Evolutionary conservation across 225 moss, liverwort and hornwort species (phyloP).

Genomic region (Sphagnum contortum): DNA sequence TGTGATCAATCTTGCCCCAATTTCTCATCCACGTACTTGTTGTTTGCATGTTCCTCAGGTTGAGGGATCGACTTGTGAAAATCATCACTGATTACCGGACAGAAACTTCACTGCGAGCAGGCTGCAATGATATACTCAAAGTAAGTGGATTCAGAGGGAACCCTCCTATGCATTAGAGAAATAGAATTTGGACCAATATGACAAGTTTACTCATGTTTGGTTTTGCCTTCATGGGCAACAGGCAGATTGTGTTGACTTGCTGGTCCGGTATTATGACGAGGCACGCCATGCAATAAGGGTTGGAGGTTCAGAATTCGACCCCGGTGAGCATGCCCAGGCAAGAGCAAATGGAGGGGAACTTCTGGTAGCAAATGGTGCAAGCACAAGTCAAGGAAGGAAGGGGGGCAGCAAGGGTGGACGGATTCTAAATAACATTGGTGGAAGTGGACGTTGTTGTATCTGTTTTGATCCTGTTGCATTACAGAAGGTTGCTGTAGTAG

Average conservation of each 20-base stretch:
- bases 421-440: constrained; percentile 62
- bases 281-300: constrained; percentile 94
- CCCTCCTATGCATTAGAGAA: no score
- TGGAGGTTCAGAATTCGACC: constrained; percentile 56
- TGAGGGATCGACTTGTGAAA: constrained; percentile 85
- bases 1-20: no score
- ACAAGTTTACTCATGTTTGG: no score
- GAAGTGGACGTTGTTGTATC: constrained; percentile 92
- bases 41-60: constrained; percentile 22
- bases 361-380: constrained; percentile 12
- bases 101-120: constrained; percentile 81
- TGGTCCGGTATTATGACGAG: constrained; percentile 93
- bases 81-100: constrained; percentile 93
- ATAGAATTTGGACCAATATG: no score
- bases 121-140: constrained; percentile 90
- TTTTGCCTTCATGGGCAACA: constrained; percentile 10
- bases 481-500: constrained; percentile 88
- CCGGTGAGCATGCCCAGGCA: constrained; percentile 14
- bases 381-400: constrained; percentile 30
- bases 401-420: constrained; percentile 57
- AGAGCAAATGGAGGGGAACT: constrained; percentile 35
- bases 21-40: no score
- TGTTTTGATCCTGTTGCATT: constrained; percentile 88
- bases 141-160: constrained; percentile 12
- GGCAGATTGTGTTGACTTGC: constrained; percentile 94